Percentiles rank a stretch among this genome's conserved stretches.
Conservation (phyloP, 371 early-diverging fungal genomes). For the Apophysomyces sp. region DNA sequence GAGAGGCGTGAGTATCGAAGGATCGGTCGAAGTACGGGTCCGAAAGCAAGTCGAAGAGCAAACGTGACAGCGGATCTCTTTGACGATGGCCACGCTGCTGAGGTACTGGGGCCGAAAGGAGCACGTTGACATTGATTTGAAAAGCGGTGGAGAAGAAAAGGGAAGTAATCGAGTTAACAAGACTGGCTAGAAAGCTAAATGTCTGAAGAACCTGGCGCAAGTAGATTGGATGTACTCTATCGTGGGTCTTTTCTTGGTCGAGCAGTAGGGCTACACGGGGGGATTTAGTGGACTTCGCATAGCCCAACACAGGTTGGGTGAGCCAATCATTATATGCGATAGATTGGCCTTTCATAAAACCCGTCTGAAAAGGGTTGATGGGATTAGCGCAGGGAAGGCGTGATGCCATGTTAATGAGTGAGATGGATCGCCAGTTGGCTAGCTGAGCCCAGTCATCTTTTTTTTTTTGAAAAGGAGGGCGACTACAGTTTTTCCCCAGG, state of each 20-base stretch:
- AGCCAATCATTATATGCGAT: slow-evolving; percentile 15
- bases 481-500: no score
- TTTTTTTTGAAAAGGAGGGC: no score
- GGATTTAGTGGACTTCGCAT: background rate
- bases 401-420: slow-evolving; percentile 7
- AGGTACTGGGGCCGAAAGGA: background rate
- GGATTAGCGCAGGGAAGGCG: background rate
- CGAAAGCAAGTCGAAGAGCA: background rate
- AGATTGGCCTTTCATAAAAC: slow-evolving; percentile 7
- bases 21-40: background rate
- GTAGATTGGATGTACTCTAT: slow-evolving; percentile 24
- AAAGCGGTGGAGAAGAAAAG: slow-evolving; percentile 17
- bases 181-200: slow-evolving; percentile 9
- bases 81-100: slow-evolving; percentile 20
- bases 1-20: background rate
- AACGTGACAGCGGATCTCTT: slow-evolving; percentile 12
- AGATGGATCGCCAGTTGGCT: slow-evolving; percentile 27
- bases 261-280: background rate
- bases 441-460: background rate
- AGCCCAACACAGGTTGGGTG: background rate
- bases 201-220: background rate
- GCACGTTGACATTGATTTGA: slow-evolving; percentile 13
- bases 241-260: slow-evolving; percentile 20
- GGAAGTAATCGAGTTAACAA: background rate
- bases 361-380: slow-evolving; percentile 17